Evolutionary conservation across 2,329 filamentous ascomycete genomes (phyloP).

Genomic region (Rutstroemia sydowiana): DNA sequence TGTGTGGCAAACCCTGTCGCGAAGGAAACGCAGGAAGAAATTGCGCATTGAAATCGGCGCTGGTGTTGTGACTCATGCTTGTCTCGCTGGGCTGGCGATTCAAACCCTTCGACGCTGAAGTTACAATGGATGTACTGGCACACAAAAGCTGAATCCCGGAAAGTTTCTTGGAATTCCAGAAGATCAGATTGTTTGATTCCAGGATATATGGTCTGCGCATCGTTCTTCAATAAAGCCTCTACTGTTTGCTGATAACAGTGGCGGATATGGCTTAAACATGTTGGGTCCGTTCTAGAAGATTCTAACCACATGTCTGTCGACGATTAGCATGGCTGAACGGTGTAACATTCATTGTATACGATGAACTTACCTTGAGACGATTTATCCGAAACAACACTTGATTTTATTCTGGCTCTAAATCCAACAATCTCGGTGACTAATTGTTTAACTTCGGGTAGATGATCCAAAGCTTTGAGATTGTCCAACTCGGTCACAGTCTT

Average conservation of each 20-base stretch:
- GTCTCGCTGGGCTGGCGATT: background rate
- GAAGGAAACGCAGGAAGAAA: slow-evolving; percentile 6
- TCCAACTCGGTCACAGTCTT: background rate
- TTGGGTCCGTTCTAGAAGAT: slow-evolving; percentile 4
- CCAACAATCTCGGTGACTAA: background rate
- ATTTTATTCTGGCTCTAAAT: background rate
- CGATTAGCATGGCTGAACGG: background rate
- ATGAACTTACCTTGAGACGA: background rate
- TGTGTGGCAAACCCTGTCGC: background rate
- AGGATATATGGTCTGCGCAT: background rate
- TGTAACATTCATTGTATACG: no score
- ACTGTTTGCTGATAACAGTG: slow-evolving; percentile 2
- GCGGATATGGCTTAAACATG: slow-evolving; percentile 4
- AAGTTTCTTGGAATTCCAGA: background rate
- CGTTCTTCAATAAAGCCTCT: slow-evolving; percentile 3
- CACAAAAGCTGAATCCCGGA: slow-evolving; percentile 4
- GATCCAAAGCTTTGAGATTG: slow-evolving; percentile 1
- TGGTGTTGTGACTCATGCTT: slow-evolving; percentile 10
- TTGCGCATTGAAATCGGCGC: background rate
- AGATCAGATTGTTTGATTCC: background rate
- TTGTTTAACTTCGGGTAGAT: slow-evolving; percentile 1
- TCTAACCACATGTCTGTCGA: background rate
- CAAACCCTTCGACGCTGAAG: slow-evolving; percentile 5
- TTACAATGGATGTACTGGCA: slow-evolving; percentile 6
- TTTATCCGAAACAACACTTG: background rate